Conservation (phyloP, 345 rosid species). For the Eucalyptus polyanthemos region DNA sequence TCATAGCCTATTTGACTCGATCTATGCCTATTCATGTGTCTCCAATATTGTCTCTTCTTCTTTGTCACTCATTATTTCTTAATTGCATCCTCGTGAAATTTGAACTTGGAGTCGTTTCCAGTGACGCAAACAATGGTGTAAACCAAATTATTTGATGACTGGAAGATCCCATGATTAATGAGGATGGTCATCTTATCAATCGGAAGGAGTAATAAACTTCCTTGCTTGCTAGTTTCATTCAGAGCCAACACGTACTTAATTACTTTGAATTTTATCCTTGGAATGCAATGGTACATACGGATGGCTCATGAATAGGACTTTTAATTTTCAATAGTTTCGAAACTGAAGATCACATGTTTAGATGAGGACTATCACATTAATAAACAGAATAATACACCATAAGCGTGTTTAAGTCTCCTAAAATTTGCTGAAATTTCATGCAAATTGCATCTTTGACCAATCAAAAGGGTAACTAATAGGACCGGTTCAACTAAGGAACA, state of each 20-base stretch:
- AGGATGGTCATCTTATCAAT: neutral
- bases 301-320: neutral
- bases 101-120: neutral
- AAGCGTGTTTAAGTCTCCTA: neutral
- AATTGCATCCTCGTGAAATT: neutral
- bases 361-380: neutral
- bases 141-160: neutral
- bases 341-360: neutral
- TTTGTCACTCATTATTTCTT: neutral
- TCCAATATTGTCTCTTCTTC: neutral
- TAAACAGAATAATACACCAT: neutral
- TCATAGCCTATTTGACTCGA: neutral
- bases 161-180: neutral
- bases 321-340: neutral
- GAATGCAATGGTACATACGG: neutral
- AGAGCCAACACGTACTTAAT: neutral
- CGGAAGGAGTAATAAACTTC: neutral
- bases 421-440: neutral
- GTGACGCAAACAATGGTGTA: neutral
- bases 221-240: neutral
- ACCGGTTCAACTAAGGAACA: neutral
- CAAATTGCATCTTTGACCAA: neutral
- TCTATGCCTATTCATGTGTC: neutral
- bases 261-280: neutral
- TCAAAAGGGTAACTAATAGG: neutral